Base-by-base conservation (phyloP, 352 stramenopile genomes). In the Phytophthora tentaculata region DNA sequence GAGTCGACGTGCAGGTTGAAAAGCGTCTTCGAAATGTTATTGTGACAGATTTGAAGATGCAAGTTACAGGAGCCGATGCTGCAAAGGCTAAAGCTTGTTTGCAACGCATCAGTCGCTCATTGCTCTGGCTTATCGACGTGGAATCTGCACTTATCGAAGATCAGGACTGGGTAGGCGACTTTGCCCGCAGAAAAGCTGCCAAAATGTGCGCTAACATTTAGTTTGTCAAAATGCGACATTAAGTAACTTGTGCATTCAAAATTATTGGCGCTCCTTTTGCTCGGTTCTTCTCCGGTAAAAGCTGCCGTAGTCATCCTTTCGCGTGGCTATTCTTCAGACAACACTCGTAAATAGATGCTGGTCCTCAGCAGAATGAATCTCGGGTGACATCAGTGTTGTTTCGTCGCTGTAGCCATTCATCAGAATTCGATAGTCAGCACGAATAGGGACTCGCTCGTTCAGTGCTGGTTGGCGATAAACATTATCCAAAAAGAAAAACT, bases 381-480 rank as follows among this genome's bases (percentile, higher is more conserved):
- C 73, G 9, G 80, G 78, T 17, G 80, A 81, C 5, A 69, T 86
- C 28, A 88, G 41, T 24, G 35, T 51, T 26, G 61, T 76, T 56
- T 66, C 66, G 13, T 74, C 61, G 22, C 41, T 61, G 55, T 78
- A 77, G 56, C 80, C 53, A 53, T 80, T 72, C 13, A 71, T 63
- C 20, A 89, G 73, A 77, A 91, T 80, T 1, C 79, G 79, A 64
- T 90, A 91, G 49, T 92, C 81, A 6, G 83, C 74, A 1, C 73
- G 76, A 52, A 91, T 71, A 8, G 81, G 68, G 24, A 60, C 55
- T 35, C 73, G 61, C 50, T 94, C 61, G 48, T 74, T 79, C 82
- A 94, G 89, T 1, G 84, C 86, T 50, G 86, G 86, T 52, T 94
- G 86, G 2, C 65, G 73, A 63, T 92, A 94, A 4, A 92, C 84